Evolutionary conservation across 2,329 filamentous ascomycete species (phyloP).

Genomic region (Pseudogymnoascus sp.): DNA sequence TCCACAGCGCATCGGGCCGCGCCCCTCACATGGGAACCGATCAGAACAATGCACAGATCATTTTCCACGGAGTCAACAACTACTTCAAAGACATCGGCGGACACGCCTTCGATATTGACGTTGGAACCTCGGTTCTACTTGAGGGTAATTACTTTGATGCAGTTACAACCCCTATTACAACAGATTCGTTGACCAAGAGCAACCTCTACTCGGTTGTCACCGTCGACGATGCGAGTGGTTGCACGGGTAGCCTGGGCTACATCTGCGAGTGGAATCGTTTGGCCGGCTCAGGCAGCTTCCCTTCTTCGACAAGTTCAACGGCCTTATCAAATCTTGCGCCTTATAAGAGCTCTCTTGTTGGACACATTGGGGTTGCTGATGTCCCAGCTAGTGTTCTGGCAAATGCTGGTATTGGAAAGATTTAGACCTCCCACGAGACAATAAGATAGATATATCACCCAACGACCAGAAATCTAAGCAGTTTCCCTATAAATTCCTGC

Average conservation of each 20-base stretch:
- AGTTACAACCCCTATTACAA: slow-evolving; percentile 30
- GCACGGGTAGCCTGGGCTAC: neutral
- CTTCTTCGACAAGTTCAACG: slow-evolving; percentile 26
- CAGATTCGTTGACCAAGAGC: neutral
- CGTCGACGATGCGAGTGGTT: neutral
- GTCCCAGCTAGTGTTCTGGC: slow-evolving; percentile 25
- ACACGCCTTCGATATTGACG: slow-evolving; percentile 37
- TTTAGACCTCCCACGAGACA: slow-evolving; percentile 3
- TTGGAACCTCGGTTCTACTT: slow-evolving; percentile 28
- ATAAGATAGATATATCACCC: neutral
- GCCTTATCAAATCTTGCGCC: slow-evolving; percentile 9
- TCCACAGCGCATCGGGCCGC: slow-evolving; percentile 38
- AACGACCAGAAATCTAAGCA: neutral
- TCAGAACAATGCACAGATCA: slow-evolving; percentile 16
- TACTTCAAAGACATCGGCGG: slow-evolving; percentile 35
- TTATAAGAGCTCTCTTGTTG: slow-evolving; percentile 22
- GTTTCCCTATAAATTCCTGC: neutral
- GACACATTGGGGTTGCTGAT: slow-evolving; percentile 21
- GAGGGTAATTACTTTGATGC: slow-evolving; percentile 40
- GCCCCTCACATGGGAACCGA: slow-evolving; percentile 35
- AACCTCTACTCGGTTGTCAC: neutral
- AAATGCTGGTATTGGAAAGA: slow-evolving; percentile 27
- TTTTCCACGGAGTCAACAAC: slow-evolving; percentile 36
- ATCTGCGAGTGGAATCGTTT: slow-evolving; percentile 3
- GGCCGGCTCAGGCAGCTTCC: slow-evolving; percentile 24